phyloP scores from a whole-genome alignment of 768 basidiomycete genomes.

The Pleurotus pulmonarius region DNA sequence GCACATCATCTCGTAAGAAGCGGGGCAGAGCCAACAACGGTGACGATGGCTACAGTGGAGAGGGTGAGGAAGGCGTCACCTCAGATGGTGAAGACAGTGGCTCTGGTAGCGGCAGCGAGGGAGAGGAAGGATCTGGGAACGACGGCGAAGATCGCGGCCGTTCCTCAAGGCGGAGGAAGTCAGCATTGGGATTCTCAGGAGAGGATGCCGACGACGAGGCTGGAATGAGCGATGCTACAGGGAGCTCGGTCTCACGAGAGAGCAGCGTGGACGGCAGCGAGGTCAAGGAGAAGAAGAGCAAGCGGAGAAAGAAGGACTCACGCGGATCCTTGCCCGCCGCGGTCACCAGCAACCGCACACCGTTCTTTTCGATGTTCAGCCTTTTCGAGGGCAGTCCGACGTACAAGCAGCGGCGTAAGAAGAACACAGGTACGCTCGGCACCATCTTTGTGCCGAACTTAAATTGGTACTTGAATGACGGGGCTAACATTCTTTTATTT shows the following conservation, averaged over 20 bases:
- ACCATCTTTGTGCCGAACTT: background rate
- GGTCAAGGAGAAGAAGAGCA: slow-evolving; percentile 8
- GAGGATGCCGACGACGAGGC: slow-evolving; percentile 7
- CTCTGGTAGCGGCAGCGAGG: slow-evolving; percentile 12
- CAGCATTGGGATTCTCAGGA: background rate
- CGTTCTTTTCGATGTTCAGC: slow-evolving; percentile 66
- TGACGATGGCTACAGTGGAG: slow-evolving; percentile 35
- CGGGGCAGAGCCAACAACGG: slow-evolving; percentile 23
- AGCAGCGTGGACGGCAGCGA: slow-evolving; percentile 14
- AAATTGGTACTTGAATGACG: background rate
- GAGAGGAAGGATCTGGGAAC: slow-evolving; percentile 18
- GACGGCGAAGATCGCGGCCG: slow-evolving; percentile 5
- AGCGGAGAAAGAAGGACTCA: background rate
- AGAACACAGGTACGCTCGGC: slow-evolving; percentile 25
- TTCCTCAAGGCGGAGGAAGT: background rate
- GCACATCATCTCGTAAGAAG: background rate
- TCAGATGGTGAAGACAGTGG: slow-evolving; percentile 30
- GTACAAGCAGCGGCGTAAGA: slow-evolving; percentile 89
- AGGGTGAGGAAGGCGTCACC: slow-evolving; percentile 34
- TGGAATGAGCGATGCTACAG: background rate
- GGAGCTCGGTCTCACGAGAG: slow-evolving; percentile 8
- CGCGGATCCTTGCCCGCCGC: slow-evolving; percentile 11
- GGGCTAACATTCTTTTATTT: background rate
- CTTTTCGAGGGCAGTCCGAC: slow-evolving; percentile 80
- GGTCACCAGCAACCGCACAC: slow-evolving; percentile 40